Conservation (phyloP, 495 filamentous ascomycete genomes). For the Ramalina intermedia region DNA sequence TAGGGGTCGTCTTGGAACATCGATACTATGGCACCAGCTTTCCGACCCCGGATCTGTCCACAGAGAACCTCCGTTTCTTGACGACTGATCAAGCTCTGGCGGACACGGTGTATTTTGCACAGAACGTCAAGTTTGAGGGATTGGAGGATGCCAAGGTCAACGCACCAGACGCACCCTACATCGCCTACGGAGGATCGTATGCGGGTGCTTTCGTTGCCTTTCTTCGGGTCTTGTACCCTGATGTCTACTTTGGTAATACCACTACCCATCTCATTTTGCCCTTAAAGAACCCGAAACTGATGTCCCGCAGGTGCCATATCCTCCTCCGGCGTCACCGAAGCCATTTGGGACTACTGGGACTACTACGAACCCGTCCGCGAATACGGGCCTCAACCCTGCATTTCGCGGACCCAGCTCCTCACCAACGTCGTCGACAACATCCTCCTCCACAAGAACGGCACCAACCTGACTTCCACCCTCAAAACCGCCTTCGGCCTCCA, state of each 20-base stretch:
- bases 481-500: conserved; percentile 45
- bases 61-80: conserved; percentile 54
- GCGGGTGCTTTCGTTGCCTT: conserved; percentile 61
- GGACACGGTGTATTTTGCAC: conserved; percentile 57
- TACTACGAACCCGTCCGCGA: conserved; percentile 52
- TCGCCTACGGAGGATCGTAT: conserved; percentile 63
- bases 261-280: neutral
- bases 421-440: conserved; percentile 51
- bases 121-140: conserved; percentile 48
- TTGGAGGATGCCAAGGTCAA: conserved; percentile 47
- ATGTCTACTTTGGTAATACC: conserved; percentile 42
- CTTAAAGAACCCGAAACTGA: neutral
- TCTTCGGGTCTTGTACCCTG: conserved; percentile 51
- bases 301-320: conserved; percentile 37
- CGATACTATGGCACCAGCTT: conserved; percentile 56
- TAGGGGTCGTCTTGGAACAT: conserved; percentile 66
- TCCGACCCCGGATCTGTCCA: conserved; percentile 42
- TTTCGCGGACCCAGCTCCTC: conserved; percentile 40
- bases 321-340: conserved; percentile 54
- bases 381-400: conserved; percentile 40
- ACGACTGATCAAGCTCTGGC: conserved; percentile 62
- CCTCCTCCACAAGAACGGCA: conserved; percentile 36
- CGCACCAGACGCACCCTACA: conserved; percentile 42
- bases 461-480: conserved; percentile 33
- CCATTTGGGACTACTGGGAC: conserved; percentile 58